phyloP scores from a whole-genome alignment of 2,329 filamentous ascomycete species.

The Thelonectria discophora region DNA sequence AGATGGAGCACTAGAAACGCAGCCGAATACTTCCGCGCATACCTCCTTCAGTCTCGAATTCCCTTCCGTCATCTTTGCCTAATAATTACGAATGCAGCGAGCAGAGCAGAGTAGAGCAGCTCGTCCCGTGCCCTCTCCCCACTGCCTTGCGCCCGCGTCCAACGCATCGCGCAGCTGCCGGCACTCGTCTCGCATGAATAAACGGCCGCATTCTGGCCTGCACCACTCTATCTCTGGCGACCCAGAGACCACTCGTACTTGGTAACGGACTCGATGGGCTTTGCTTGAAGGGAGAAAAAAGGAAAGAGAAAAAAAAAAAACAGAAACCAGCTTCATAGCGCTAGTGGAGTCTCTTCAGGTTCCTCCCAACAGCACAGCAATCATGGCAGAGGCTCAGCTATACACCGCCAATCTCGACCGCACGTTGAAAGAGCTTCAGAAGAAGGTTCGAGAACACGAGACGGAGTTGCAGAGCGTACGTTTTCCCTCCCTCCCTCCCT shows the following conservation, averaged over 20 bases:
- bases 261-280: neutral
- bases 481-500: neutral
- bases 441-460: constrained; percentile 63
- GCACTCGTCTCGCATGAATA: constrained; percentile 15
- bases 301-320: neutral
- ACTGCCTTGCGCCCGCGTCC: constrained; percentile 8
- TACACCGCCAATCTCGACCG: constrained; percentile 66
- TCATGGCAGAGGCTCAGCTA: constrained; percentile 43
- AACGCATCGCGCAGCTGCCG: constrained; percentile 20
- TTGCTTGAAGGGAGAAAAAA: neutral
- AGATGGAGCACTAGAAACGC: constrained; percentile 9
- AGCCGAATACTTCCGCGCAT: constrained; percentile 15
- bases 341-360: constrained; percentile 23
- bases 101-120: too few species aligned
- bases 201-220: neutral
- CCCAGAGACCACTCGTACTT: constrained; percentile 6
- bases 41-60: neutral
- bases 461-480: constrained; percentile 57
- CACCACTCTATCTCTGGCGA: constrained; percentile 13
- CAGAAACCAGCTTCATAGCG: constrained; percentile 14
- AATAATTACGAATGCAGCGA: neutral
- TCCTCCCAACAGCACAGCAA: too few species aligned
- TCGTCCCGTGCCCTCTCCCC: constrained; percentile 2
- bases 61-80: too few species aligned
- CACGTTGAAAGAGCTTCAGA: constrained; percentile 73